Evolutionary conservation across 2,329 filamentous ascomycete genomes (phyloP).

Genomic region (Teratosphaeria gauchensis): DNA sequence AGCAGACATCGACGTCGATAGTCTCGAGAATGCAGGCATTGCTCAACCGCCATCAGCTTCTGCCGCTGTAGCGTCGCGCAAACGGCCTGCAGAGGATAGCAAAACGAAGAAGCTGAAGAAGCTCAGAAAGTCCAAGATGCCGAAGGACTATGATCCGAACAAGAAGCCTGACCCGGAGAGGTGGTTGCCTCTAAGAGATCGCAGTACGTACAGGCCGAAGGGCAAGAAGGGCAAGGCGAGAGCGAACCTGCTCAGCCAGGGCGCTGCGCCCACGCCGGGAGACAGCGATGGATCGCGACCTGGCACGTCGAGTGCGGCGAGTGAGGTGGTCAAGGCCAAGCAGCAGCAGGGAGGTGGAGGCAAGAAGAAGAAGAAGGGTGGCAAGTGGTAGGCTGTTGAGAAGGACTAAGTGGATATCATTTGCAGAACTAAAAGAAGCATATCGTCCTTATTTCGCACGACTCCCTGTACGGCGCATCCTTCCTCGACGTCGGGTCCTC

Average conservation of each 20-base stretch:
- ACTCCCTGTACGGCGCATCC: slow-evolving; percentile 28
- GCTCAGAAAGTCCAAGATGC: slow-evolving; percentile 51
- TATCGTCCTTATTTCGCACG: slow-evolving; percentile 33
- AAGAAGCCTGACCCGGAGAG: slow-evolving; percentile 82
- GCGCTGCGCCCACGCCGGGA: slow-evolving; percentile 68
- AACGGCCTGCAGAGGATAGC: slow-evolving; percentile 38
- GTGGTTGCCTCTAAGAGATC: slow-evolving; percentile 84
- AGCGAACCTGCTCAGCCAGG: slow-evolving; percentile 68
- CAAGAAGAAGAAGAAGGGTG: slow-evolving; percentile 33
- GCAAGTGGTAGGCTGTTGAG: neutral
- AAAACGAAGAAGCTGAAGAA: slow-evolving; percentile 47
- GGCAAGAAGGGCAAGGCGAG: slow-evolving; percentile 72
- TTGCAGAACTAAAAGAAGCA: slow-evolving; percentile 26
- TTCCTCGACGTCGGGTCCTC: slow-evolving; percentile 25
- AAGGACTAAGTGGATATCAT: neutral
- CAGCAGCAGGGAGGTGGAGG: slow-evolving; percentile 13
- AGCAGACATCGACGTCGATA: slow-evolving; percentile 49
- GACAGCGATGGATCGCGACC: slow-evolving; percentile 27
- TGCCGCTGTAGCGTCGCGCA: slow-evolving; percentile 29
- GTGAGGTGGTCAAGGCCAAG: slow-evolving; percentile 39
- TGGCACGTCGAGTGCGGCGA: slow-evolving; percentile 19
- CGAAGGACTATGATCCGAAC: slow-evolving; percentile 64
- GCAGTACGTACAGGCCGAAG: slow-evolving; percentile 81
- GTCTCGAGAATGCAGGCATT: slow-evolving; percentile 59
- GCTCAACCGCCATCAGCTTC: slow-evolving; percentile 26